Evolutionary conservation across 495 filamentous ascomycete genomes (phyloP), one percentile per base, ranked within the genome.

Genomic region (Evernia prunastri): DNA sequence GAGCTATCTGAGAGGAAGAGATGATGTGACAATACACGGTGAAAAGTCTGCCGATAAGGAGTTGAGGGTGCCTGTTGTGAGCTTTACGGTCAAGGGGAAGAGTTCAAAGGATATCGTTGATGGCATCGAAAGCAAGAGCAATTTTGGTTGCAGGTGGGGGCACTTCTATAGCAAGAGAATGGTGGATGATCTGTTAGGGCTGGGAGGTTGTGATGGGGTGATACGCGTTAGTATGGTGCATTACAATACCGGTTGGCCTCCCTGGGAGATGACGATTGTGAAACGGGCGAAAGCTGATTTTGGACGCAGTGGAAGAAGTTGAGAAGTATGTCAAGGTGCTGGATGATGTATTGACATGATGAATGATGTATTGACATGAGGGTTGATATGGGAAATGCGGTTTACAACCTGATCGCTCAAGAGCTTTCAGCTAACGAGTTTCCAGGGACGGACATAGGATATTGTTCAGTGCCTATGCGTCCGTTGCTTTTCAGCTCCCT

Each of bases 181-280:
- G 69, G 73, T 85, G 13, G 66, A 79, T 47, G 82, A 87, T n/a
- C 73, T 87, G 11, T 71, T 89, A 36, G 81, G 80, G 3, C 66
- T 89, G 61, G 79, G 65, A 43, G 71, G 75, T 66, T 68, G 68
- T 3, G 83, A 86, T 65, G 88, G 87, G 3, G 84, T 91, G 25
- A 80, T 89, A 20, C 81, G 88, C 71, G 85, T 89, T 42, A 86
- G 82, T 68, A 77, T 89, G 76, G 80, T 87, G 72, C 87, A 90
- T 76, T 91, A 91, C 75, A 92, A 91, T 70, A 89, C 84, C 10
- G 74, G 86, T 86, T 69, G 80, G 82, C 79, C 58, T 4, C 13
- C 45, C 4, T 39, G 15, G 42, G 0, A 4, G 9, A 10, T 23
- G 25, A 51, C 0, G 4, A 12, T 33, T 35, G 40, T n/a, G 39